Base-by-base conservation (phyloP, 495 filamentous ascomycete genomes). In the Xylaria palmicola region DNA sequence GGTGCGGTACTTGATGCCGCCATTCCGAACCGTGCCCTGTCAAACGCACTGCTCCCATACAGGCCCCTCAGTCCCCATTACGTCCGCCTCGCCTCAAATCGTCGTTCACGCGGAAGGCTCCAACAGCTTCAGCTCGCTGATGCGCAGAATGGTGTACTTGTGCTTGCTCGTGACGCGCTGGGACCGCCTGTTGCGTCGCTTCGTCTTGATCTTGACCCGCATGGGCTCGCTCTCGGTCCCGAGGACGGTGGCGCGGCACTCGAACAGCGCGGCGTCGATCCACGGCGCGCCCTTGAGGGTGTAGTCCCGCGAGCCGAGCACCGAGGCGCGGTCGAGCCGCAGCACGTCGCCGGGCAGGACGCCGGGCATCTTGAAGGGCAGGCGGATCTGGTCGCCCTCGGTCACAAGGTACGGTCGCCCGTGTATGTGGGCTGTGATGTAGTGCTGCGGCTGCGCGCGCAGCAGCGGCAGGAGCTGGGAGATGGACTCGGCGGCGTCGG, bases 331-430 rank as follows among this genome's bases (percentile, higher is more conserved):
- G 75, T 96, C 92, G 48, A 98, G 84, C 15, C 93, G 90, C 45
- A 98, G 77, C 36, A 91, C 74, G 68, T 97, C 92, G 0, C 94
- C 94, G 0, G 91, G 85, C 53, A 81, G 76, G 1, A 95, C 93
- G 27, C 84, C 86, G 26, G 88, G 87, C 89, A 98, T 92, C 64
- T 84, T 84, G 83, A 98, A 98, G n/a, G 94, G 95, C 41, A 98
- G 85, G n/a, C 91, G 90, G 1, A 98, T 65, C 39, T 81, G 82
- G 72, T 98, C 94, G 62, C 94, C 95, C 34, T 75, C 76, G 0
- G 92, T 98, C 62, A 98, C 83, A 5, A 98, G 91, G 83, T 96
- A 98, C 17, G 92, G 91, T 19, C 82, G 82, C 4, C 85, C 88
- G 78, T 98, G 91, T 68, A 98, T 86, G 76, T 94, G 90, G 9